phyloP scores from a whole-genome alignment of 2,329 filamentous ascomycete genomes.

The Fusarium compactum region DNA sequence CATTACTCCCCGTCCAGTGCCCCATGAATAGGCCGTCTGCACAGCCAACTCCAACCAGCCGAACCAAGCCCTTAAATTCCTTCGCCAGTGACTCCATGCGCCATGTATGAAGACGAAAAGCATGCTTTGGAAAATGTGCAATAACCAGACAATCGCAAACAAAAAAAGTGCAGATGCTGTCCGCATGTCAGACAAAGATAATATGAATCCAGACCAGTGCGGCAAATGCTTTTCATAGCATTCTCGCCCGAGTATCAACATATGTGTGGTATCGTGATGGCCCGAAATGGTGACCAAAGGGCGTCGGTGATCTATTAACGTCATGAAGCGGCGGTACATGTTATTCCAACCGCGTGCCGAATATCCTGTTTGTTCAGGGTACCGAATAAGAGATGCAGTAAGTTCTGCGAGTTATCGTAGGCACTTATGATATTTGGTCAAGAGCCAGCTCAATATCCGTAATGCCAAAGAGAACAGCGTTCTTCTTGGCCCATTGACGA shows the following conservation, averaged over 20 bases:
- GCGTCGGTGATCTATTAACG: slow-evolving; percentile 51
- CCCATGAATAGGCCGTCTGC: slow-evolving; percentile 43
- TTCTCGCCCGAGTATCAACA: slow-evolving; percentile 30
- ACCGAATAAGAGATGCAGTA: slow-evolving; percentile 29
- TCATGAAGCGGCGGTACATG: slow-evolving; percentile 49
- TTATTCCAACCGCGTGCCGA: slow-evolving; percentile 49
- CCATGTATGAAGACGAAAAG: slow-evolving; percentile 55
- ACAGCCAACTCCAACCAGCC: slow-evolving; percentile 54
- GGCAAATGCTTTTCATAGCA: slow-evolving; percentile 27
- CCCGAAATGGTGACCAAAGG: slow-evolving; percentile 40
- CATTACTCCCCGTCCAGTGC: slow-evolving; percentile 45
- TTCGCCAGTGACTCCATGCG: slow-evolving; percentile 58
- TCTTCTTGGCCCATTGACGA: slow-evolving; percentile 93
- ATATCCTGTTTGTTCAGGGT: slow-evolving; percentile 47
- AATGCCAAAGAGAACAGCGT: slow-evolving; percentile 69
- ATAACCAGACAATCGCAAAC: slow-evolving; percentile 49
- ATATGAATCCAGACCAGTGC: slow-evolving; percentile 46
- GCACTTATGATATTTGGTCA: slow-evolving; percentile 59
- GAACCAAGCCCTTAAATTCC: slow-evolving; percentile 53
- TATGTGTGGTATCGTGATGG: slow-evolving; percentile 42
- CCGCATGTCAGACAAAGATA: slow-evolving; percentile 47
- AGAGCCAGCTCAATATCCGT: slow-evolving; percentile 62
- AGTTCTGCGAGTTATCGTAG: slow-evolving; percentile 19
- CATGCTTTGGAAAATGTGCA: slow-evolving; percentile 53
- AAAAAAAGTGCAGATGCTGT: slow-evolving; percentile 41